Evolutionary conservation across 257 asterid genomes (phyloP).

Genomic region (Thymus mandschuricus): DNA sequence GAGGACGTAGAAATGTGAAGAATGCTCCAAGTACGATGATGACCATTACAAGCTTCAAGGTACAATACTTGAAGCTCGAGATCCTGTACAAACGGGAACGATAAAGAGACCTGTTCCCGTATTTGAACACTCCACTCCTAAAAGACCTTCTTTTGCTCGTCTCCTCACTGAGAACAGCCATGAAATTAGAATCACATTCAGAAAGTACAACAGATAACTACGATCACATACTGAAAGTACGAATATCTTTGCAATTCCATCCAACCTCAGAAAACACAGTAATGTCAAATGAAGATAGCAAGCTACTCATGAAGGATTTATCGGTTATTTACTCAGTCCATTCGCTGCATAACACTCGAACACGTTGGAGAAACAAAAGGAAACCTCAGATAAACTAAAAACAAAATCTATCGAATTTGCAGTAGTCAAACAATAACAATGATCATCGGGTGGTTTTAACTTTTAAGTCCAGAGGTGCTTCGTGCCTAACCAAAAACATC

Average conservation of each 20-base stretch:
- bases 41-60: conserved; percentile 64
- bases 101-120: conserved; percentile 59
- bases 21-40: conserved; percentile 69
- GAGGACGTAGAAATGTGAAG: conserved; percentile 57
- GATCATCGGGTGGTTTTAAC: no score
- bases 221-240: background rate
- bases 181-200: background rate
- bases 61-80: conserved; percentile 57
- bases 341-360: conserved; percentile 12
- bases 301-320: background rate
- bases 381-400: background rate
- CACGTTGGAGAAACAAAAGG: background rate
- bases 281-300: background rate
- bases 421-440: no score
- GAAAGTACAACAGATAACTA: conserved; percentile 8
- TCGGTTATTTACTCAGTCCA: background rate
- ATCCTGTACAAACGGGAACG: conserved; percentile 57
- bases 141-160: conserved; percentile 59
- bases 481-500: no score
- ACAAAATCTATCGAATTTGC: no score
- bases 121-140: conserved; percentile 58
- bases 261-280: conserved; percentile 9
- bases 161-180: conserved; percentile 61
- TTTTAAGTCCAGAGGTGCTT: no score
- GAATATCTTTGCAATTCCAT: conserved; percentile 11